phyloP scores from a whole-genome alignment of 1,139 yeast genomes.

The Pichia inconspicua region DNA sequence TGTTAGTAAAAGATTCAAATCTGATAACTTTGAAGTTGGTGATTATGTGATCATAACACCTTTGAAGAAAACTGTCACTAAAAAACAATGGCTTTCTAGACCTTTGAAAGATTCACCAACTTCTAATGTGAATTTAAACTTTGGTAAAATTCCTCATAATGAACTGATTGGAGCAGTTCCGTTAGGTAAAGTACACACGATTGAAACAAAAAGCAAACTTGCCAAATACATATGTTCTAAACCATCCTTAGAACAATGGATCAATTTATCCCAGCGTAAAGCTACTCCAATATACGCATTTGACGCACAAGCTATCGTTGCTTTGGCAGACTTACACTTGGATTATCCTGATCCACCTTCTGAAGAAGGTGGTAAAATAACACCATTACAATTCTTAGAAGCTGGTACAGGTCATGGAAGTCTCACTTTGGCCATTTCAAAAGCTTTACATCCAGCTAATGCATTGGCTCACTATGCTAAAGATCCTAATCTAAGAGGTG shows the following conservation, averaged over 20 bases:
- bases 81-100: slow-evolving; percentile 26
- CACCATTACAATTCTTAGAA: slow-evolving; percentile 36
- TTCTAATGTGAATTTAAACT: slow-evolving; percentile 20
- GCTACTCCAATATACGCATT: slow-evolving; percentile 44
- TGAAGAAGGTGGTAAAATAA: slow-evolving; percentile 14
- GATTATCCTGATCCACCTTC: slow-evolving; percentile 31
- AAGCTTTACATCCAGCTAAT: slow-evolving; percentile 36
- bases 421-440: slow-evolving; percentile 36
- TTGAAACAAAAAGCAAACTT: slow-evolving; percentile 16
- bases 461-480: slow-evolving; percentile 21
- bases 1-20: slow-evolving; percentile 2
- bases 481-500: slow-evolving; percentile 29
- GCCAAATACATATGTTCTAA: slow-evolving; percentile 28
- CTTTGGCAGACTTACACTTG: slow-evolving; percentile 37
- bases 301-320: slow-evolving; percentile 40
- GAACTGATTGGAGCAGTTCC: slow-evolving; percentile 29
- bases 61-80: slow-evolving; percentile 20
- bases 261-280: slow-evolving; percentile 32
- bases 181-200: slow-evolving; percentile 17
- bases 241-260: slow-evolving; percentile 39
- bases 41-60: slow-evolving; percentile 27
- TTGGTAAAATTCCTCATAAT: slow-evolving; percentile 30
- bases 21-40: slow-evolving; percentile 18
- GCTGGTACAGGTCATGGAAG: slow-evolving; percentile 51
- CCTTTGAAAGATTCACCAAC: slow-evolving; percentile 22